These are phyloP conservation scores for Xylaria sp. DNA, from an alignment of 2,329 filamentous ascomycete species.

Conservation along the genomic window DNA sequence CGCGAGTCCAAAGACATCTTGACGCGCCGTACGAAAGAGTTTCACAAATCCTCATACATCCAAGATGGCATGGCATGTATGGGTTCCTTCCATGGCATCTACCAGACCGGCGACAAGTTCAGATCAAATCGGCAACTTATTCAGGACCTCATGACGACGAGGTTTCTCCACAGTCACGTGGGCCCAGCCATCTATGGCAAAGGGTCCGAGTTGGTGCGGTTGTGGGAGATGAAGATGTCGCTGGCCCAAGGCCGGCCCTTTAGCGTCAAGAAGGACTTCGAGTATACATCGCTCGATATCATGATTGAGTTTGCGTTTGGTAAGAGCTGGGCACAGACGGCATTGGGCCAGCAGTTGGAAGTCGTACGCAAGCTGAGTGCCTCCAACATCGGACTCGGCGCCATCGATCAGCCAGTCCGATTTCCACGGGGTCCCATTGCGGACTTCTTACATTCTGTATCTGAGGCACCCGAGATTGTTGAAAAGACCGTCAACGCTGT, in stretches of 20 bases:
- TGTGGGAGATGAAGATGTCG: slow-evolving; percentile 23
- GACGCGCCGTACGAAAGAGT: slow-evolving; percentile 27
- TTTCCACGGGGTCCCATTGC: slow-evolving; percentile 3
- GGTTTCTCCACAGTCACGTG: slow-evolving; percentile 32
- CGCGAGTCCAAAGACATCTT: slow-evolving; percentile 33
- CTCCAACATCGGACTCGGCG: not conserved
- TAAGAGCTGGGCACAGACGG: not conserved
- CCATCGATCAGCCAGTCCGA: slow-evolving; percentile 1
- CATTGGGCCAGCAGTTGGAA: not conserved
- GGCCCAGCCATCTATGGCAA: slow-evolving; percentile 31
- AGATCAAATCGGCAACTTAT: slow-evolving; percentile 21
- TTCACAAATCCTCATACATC: slow-evolving; percentile 29
- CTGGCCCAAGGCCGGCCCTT: slow-evolving; percentile 32
- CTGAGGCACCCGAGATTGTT: not conserved
- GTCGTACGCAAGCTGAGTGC: not conserved
- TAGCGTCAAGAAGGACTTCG: slow-evolving; percentile 18
- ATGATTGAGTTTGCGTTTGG: not conserved
- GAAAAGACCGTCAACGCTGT: not conserved
- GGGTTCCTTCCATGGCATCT: slow-evolving; percentile 29
- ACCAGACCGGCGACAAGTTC: slow-evolving; percentile 29
- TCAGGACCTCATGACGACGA: slow-evolving; percentile 36
- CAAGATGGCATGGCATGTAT: slow-evolving; percentile 19
- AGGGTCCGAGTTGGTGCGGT: slow-evolving; percentile 18
- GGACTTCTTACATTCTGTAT: not conserved
- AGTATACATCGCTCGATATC: not conserved